Evolutionary conservation across 2,329 filamentous ascomycete species (phyloP).

Genomic region (Blastomyces silverae): DNA sequence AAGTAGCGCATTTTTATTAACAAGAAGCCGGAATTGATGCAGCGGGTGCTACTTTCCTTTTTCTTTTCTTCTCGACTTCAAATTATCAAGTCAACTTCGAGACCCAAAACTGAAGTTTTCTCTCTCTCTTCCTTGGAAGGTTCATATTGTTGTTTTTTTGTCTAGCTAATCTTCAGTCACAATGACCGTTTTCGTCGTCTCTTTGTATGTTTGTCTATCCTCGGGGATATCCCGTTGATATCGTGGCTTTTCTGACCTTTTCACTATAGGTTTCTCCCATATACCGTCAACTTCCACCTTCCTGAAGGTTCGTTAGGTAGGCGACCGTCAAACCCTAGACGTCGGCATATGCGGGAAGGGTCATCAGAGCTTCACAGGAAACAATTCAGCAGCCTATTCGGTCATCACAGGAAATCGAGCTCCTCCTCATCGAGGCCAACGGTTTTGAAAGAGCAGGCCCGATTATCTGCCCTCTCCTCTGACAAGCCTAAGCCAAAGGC

Average conservation of each 20-base stretch:
- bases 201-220: slow-evolving; percentile 45
- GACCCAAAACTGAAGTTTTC: background rate
- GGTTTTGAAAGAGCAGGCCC: slow-evolving; percentile 19
- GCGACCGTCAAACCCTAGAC: slow-evolving; percentile 16
- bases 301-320: slow-evolving; percentile 16
- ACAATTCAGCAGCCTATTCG: slow-evolving; percentile 34
- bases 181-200: slow-evolving; percentile 57
- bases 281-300: slow-evolving; percentile 81
- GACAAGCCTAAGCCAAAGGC: slow-evolving; percentile 1
- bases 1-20: background rate
- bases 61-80: background rate
- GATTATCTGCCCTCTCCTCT: background rate
- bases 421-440: slow-evolving; percentile 12
- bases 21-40: background rate
- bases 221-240: background rate
- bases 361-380: slow-evolving; percentile 22
- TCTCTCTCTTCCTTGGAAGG: background rate
- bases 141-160: background rate
- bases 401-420: slow-evolving; percentile 26
- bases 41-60: background rate
- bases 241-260: slow-evolving; percentile 17
- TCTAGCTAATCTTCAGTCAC: slow-evolving; percentile 20
- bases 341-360: slow-evolving; percentile 16
- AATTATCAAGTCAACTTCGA: background rate
- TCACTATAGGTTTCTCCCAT: slow-evolving; percentile 75